Evolutionary conservation across 352 stramenopile genomes (phyloP), one percentile per base, ranked within the genome.

Genomic region (Salisapilia sapeloensis): DNA sequence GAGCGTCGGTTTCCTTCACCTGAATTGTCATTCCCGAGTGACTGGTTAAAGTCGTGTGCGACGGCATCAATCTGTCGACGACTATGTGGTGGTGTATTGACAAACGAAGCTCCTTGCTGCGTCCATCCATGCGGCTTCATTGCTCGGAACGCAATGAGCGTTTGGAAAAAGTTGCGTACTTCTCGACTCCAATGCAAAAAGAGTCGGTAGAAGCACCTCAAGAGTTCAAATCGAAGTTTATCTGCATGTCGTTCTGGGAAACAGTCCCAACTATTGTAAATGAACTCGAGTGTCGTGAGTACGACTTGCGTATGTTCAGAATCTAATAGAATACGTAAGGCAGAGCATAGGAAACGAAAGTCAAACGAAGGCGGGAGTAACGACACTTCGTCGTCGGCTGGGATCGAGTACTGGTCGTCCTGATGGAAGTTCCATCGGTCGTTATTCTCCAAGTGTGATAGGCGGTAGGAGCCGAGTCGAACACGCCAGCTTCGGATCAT

Each of bases 401-500:
- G 76, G 38, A 92, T 92, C 18, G 72, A 89, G 41, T 89, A 89
- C 29, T 89, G 76, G 14, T 87, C 72, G 26, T 92, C 76, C 50
- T 92, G 76, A 22, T 89, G 74, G 33, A 92, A 92, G 38, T 90
- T 90, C 76, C 76, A 92, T 14, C 74, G 70, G 43, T 92, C 76
- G 33, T 90, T 90, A 45, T 87, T 92, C 45, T 92, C 76, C 16
- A 92, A 35, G 36, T 92, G 76, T 4, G 76, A 90, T 8, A 92
- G 40, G 2, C 76, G 71, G 36, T 92, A 92, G 13, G 76, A 92
- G 26, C 72, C 63, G 17, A 92, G 38, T 6, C 76, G 70, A 28
- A 92, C 74, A 24, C 76, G 76, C 76, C 76, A 92, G 48, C 70
- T 89, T 65, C 76, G 65, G 43, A 92, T 92, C 74, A 92, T 90